These are phyloP conservation scores for Plasmodium cynomolgi DNA, from an alignment of 169 alveolate genomes.

Conservation along the genomic window DNA sequence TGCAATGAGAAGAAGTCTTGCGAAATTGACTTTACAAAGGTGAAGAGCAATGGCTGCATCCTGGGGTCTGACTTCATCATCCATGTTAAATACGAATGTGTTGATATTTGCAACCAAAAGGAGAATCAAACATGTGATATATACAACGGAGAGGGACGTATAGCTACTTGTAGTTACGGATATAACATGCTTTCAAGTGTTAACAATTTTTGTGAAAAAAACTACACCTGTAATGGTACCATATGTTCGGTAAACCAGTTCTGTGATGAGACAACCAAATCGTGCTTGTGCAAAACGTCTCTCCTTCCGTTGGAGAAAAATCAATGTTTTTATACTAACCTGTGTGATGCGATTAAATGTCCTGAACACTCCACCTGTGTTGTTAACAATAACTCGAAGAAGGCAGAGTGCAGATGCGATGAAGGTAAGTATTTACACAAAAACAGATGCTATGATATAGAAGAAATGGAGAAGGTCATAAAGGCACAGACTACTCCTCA, in stretches of 20 bases:
- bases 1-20: constrained; percentile 31
- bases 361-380: constrained; percentile 38
- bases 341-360: constrained; percentile 30
- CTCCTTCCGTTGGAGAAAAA: neutral
- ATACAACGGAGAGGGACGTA: neutral
- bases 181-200: neutral
- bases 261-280: neutral
- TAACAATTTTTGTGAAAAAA: constrained; percentile 14
- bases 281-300: constrained; percentile 36
- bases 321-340: neutral
- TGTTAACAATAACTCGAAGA: neutral
- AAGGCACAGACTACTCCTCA: neutral
- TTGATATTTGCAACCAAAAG: neutral
- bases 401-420: constrained; percentile 54
- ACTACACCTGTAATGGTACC: constrained; percentile 6
- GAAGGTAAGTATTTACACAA: constrained; percentile 7
- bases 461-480: constrained; percentile 24
- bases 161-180: constrained; percentile 4
- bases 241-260: constrained; percentile 34
- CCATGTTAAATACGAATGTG: constrained; percentile 25
- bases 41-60: neutral
- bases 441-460: constrained; percentile 6
- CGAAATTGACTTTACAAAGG: neutral
- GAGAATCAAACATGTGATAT: neutral
- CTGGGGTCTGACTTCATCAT: neutral